These are phyloP conservation scores for Phytophthora uliginosa DNA, from an alignment of 352 stramenopile species.

Conservation along the genomic window DNA sequence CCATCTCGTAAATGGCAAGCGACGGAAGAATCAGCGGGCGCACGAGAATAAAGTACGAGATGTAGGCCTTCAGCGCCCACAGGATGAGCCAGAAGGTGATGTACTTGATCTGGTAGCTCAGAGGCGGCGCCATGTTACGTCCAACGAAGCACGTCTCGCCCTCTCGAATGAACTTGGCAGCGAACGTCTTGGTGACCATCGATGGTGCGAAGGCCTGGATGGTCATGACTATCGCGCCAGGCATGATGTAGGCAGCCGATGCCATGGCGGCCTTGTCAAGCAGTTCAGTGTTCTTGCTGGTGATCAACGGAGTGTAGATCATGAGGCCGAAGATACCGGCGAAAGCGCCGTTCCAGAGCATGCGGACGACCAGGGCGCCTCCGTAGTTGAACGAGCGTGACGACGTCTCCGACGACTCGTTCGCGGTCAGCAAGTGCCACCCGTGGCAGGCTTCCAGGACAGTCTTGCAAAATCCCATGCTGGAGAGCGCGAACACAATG, in stretches of 20 bases:
- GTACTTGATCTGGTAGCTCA: slow-evolving; percentile 71
- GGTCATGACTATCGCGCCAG: slow-evolving; percentile 52
- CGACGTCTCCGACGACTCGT: slow-evolving; percentile 51
- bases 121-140: slow-evolving; percentile 73
- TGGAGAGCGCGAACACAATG: slow-evolving; percentile 57
- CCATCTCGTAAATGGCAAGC: slow-evolving; percentile 78
- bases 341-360: slow-evolving; percentile 77
- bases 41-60: slow-evolving; percentile 81
- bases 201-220: slow-evolving; percentile 56
- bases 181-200: slow-evolving; percentile 61
- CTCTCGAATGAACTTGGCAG: slow-evolving; percentile 79
- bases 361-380: slow-evolving; percentile 59
- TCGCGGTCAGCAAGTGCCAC: slow-evolving; percentile 65
- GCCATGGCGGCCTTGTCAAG: slow-evolving; percentile 49
- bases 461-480: slow-evolving; percentile 67
- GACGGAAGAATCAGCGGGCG: slow-evolving; percentile 73
- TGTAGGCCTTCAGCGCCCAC: slow-evolving; percentile 66
- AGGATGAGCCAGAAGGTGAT: slow-evolving; percentile 74
- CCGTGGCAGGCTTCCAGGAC: slow-evolving; percentile 67
- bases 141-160: slow-evolving; percentile 74
- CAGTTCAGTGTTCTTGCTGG: slow-evolving; percentile 45
- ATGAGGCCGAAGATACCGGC: slow-evolving; percentile 66
- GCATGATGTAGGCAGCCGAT: slow-evolving; percentile 51
- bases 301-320: slow-evolving; percentile 64
- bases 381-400: slow-evolving; percentile 74